Conservation (phyloP, 441 rosid species). For the Melastoma candidum region DNA sequence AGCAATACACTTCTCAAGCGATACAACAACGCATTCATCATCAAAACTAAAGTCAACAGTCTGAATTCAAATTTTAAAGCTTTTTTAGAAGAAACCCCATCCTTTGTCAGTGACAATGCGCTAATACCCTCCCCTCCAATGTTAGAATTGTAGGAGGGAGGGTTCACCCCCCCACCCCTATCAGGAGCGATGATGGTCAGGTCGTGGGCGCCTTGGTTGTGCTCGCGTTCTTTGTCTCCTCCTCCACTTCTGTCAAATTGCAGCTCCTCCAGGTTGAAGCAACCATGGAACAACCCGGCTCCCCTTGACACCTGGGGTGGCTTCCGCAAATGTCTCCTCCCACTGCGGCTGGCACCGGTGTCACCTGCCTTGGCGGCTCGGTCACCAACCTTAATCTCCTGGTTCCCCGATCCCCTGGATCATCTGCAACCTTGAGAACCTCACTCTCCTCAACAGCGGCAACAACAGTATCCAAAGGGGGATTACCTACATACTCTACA, state of each 20-base stretch:
- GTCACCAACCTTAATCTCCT: slow-evolving; percentile 15
- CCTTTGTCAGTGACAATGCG: too few relatives aligned
- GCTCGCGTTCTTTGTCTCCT: slow-evolving; percentile 1
- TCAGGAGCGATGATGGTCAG: too few relatives aligned
- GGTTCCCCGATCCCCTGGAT: slow-evolving; percentile 32
- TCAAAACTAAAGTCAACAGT: too few relatives aligned
- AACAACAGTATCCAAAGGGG: slow-evolving; percentile 26
- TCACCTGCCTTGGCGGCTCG: slow-evolving; percentile 27
- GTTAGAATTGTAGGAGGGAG: too few relatives aligned
- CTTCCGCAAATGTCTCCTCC: slow-evolving; percentile 17
- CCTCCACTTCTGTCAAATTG: slow-evolving; percentile 15
- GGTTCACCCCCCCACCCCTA: too few relatives aligned
- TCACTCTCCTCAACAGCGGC: slow-evolving; percentile 18
- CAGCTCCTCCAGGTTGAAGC: slow-evolving; percentile 23
- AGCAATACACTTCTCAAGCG: too few relatives aligned
- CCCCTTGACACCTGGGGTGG: slow-evolving; percentile 28
- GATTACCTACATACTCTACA: slow-evolving; percentile 26
- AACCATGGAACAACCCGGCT: slow-evolving; percentile 31
- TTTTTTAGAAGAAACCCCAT: too few relatives aligned
- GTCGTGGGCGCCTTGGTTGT: too few relatives aligned
- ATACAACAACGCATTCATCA: too few relatives aligned
- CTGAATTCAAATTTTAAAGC: too few relatives aligned
- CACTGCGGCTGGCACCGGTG: slow-evolving; percentile 48
- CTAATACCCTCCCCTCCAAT: too few relatives aligned
- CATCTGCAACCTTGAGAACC: slow-evolving; percentile 43